Evolutionary conservation across 805 yeast genomes (phyloP), one percentile per base, ranked within the genome.

Genomic region (Pichia nanzhaoensis): DNA sequence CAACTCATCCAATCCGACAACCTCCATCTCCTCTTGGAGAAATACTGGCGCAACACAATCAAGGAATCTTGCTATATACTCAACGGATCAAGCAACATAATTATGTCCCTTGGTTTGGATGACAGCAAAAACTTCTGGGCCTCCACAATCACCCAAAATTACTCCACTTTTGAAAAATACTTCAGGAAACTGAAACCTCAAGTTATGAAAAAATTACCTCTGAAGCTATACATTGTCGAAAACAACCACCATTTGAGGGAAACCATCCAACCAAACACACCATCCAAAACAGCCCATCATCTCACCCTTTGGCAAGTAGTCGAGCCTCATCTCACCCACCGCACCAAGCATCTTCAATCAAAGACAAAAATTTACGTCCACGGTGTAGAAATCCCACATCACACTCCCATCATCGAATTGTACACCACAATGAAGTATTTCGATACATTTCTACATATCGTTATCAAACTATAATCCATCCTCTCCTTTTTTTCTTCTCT

Each of bases 21-120:
- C n/a, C n/a, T n/a, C n/a, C n/a, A n/a, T n/a, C n/a, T n/a, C n/a
- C n/a, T n/a, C n/a, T n/a, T n/a, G n/a, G 70, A 63, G 37, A 74
- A 71, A 41, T 71, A 76, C 41, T 81, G 93, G 82, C 66, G 80
- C 49, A 89, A 91, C 58, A 88, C 80, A 48, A 65, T 88, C 58
- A 91, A 93, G 56, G 97, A 91, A 57, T 75, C 88, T 4, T 79
- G 88, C 55, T 87, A 73, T 55, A 77, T 88, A 0, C 60, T 84
- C 32, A 78, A 82, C 51, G 95, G 95, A 0, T 74, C 78, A n/a
- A 73, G 95, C 5, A 87, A 84, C 49, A 73, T 79, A 2, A 76
- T 91, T n/a, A 84, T 91, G 95, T 71, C 71, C 21, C 65, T 91
- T 44, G 76, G 93, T 5, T 80, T 77, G 49, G 70, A 69, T 1